These are phyloP conservation scores for Ophiostoma populinum DNA, from an alignment of 2,329 filamentous ascomycete species.

Conservation along the genomic window DNA sequence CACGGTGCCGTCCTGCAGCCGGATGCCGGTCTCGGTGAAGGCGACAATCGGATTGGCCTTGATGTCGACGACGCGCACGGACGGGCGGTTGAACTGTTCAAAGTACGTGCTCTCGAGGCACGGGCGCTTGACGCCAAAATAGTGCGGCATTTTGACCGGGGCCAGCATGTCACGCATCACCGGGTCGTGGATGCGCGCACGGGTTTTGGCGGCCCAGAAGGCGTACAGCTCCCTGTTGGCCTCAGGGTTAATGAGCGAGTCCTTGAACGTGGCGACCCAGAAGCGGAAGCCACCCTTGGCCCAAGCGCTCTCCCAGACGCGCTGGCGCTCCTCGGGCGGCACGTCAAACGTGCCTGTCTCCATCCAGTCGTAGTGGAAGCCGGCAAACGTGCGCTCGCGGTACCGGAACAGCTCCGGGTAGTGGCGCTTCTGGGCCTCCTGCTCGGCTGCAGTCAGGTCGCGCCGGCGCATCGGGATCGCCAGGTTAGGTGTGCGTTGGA, in stretches of 20 bases:
- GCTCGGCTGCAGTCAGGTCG: slow-evolving; percentile 29
- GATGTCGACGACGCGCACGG: slow-evolving; percentile 26
- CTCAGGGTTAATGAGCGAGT: slow-evolving; percentile 26
- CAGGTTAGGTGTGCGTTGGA: slow-evolving; percentile 51
- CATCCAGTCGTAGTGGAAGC: slow-evolving; percentile 39
- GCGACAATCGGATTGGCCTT: slow-evolving; percentile 22
- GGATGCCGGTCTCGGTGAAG: slow-evolving; percentile 25
- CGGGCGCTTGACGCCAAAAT: slow-evolving; percentile 35
- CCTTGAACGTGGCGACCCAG: slow-evolving; percentile 37
- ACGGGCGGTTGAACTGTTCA: slow-evolving; percentile 28
- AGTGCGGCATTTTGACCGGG: slow-evolving; percentile 32
- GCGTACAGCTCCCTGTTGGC: slow-evolving; percentile 36
- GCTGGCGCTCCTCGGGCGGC: slow-evolving; percentile 28
- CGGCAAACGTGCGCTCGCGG: slow-evolving; percentile 36
- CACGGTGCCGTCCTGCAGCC: slow-evolving; percentile 22
- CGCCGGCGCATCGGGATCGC: slow-evolving; percentile 42
- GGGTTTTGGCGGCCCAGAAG: slow-evolving; percentile 36
- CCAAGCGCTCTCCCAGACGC: slow-evolving; percentile 31
- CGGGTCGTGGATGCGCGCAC: slow-evolving; percentile 31
- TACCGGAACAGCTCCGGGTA: slow-evolving; percentile 34
- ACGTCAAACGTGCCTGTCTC: slow-evolving; percentile 39
- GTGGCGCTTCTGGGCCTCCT: slow-evolving; percentile 25
- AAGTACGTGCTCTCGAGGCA: slow-evolving; percentile 27
- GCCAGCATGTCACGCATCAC: slow-evolving; percentile 32
- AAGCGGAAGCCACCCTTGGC: slow-evolving; percentile 34